These are phyloP conservation scores for Madurella fahalii DNA, from an alignment of 2,329 filamentous ascomycete genomes.

Conservation along the genomic window DNA sequence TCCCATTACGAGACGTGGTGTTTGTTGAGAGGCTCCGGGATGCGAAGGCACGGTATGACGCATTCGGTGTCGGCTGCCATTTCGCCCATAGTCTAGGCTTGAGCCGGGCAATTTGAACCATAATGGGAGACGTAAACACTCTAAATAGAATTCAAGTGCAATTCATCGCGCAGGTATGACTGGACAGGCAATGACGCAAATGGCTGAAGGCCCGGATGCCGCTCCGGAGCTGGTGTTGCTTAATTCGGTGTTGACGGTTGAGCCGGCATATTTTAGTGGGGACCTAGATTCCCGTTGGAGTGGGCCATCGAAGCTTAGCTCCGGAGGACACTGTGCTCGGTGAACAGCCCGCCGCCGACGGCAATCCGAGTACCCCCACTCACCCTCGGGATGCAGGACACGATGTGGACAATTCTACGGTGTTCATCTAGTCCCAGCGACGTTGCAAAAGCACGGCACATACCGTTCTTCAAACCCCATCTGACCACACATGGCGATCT, in stretches of 20 bases:
- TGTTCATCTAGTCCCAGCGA: background rate
- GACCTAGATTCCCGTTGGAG: background rate
- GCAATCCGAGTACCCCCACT: conserved; percentile 5
- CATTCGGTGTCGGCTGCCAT: background rate
- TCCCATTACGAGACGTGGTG: conserved; percentile 28
- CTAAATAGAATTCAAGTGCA: background rate
- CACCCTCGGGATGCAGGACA: background rate
- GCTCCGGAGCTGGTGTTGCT: background rate
- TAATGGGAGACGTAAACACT: background rate
- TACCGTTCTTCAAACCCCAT: no score
- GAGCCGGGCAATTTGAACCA: background rate
- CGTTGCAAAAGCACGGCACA: no score
- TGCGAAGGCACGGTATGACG: background rate
- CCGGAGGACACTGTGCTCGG: conserved; percentile 3
- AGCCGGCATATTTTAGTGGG: conserved; percentile 1
- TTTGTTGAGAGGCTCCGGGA: conserved; percentile 11
- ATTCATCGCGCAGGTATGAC: background rate
- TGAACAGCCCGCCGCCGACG: conserved; percentile 4
- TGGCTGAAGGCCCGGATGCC: background rate
- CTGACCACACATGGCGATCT: no score
- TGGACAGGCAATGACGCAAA: background rate
- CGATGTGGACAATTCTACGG: background rate
- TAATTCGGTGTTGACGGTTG: background rate
- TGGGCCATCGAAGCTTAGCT: background rate
- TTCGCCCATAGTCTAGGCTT: background rate